phyloP scores from a whole-genome alignment of 257 asterid genomes.

The Salvia miltiorrhiza region DNA sequence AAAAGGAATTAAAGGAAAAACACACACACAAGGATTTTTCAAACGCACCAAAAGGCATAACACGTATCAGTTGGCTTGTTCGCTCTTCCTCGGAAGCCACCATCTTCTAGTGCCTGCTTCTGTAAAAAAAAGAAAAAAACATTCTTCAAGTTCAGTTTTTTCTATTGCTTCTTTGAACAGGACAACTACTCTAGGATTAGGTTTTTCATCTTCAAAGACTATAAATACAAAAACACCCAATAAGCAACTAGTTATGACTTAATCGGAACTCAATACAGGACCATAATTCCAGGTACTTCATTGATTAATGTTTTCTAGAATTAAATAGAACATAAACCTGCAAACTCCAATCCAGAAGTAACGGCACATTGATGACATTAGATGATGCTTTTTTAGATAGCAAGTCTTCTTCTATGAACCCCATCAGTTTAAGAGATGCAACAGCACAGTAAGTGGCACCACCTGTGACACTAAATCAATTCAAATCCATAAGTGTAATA shows the following conservation, averaged over 20 bases:
- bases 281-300: not conserved
- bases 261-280: not conserved
- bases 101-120: constrained; percentile 84
- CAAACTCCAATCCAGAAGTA: constrained; percentile 85
- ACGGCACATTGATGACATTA: constrained; percentile 49
- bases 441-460: constrained; percentile 99
- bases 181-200: not conserved
- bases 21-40: not conserved
- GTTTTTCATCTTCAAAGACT: not conserved
- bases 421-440: constrained; percentile 94
- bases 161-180: not conserved
- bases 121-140: constrained; percentile 17
- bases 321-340: constrained; percentile 51
- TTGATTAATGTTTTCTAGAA: not conserved
- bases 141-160: not conserved
- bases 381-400: constrained; percentile 41
- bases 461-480: constrained; percentile 83
- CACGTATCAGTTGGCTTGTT: constrained; percentile 90
- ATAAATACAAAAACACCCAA: not conserved
- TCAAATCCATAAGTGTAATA: constrained; percentile 50
- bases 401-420: constrained; percentile 63
- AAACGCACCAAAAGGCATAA: constrained; percentile 86
- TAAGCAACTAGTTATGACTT: not conserved
- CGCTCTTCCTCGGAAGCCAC: constrained; percentile 91
- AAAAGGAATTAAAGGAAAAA: not conserved